Conservation (phyloP, 106 monocot species). For the Gastrodia elata region DNA sequence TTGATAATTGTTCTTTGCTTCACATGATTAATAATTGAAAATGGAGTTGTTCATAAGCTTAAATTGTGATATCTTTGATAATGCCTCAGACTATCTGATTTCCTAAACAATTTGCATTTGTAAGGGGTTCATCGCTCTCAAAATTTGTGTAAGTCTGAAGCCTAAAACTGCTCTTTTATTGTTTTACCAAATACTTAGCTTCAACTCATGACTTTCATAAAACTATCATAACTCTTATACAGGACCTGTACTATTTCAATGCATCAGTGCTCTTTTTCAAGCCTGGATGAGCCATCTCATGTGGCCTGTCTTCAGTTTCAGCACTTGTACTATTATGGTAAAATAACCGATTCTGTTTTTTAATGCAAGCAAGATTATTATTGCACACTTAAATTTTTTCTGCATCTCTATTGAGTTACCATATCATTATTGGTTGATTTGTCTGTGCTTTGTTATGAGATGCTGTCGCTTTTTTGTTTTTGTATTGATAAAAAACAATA, state of each 20-base stretch:
- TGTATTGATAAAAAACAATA: not conserved
- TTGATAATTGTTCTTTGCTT: slow-evolving; percentile 1
- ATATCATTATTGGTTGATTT: not conserved
- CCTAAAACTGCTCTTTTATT: not conserved
- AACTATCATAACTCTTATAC: not conserved
- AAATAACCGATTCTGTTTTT: not conserved
- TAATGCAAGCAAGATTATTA: not conserved
- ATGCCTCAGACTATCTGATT: slow-evolving; percentile 78
- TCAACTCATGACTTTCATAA: not conserved
- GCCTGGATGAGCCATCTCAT: not conserved
- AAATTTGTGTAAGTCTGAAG: slow-evolving; percentile 9
- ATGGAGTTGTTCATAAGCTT: slow-evolving; percentile 1
- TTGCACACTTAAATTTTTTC: not conserved
- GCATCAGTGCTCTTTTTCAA: not conserved
- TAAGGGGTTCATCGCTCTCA: slow-evolving; percentile 14
- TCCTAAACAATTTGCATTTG: slow-evolving; percentile 46
- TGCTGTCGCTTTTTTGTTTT: not conserved
- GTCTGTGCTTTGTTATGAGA: not conserved
- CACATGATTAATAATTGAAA: not conserved
- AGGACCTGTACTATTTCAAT: not conserved
- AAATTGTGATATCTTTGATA: slow-evolving; percentile 1
- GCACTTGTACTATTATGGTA: not conserved
- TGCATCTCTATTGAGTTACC: not conserved
- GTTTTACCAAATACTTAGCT: not conserved
- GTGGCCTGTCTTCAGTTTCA: not conserved